These are phyloP conservation scores for Sporisorium graminicola DNA, from an alignment of 1,284 basidiomycete genomes.

Conservation along the genomic window DNA sequence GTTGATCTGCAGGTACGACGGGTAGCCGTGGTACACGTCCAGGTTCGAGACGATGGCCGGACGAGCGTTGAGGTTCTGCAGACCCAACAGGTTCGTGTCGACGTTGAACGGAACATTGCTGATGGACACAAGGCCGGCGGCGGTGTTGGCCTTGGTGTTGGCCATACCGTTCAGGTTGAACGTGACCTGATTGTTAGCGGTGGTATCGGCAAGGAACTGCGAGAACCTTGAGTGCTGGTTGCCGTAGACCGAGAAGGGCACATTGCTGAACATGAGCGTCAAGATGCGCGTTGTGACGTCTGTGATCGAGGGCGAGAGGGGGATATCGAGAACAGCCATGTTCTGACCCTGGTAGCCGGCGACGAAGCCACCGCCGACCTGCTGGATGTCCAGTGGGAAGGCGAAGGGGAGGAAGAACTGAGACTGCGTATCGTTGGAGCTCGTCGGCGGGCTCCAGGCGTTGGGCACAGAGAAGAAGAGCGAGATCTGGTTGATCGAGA, in stretches of 20 bases:
- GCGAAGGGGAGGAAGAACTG: slow-evolving; percentile 79
- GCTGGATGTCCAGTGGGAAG: slow-evolving; percentile 79
- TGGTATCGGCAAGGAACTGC: slow-evolving; percentile 78
- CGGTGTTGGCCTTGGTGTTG: slow-evolving; percentile 76
- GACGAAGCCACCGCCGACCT: slow-evolving; percentile 77
- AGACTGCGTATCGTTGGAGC: slow-evolving; percentile 76
- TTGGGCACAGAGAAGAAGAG: slow-evolving; percentile 76
- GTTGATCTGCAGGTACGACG: slow-evolving; percentile 79
- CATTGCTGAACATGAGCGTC: slow-evolving; percentile 76
- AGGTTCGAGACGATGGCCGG: slow-evolving; percentile 76
- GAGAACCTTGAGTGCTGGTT: slow-evolving; percentile 75
- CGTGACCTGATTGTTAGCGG: slow-evolving; percentile 73
- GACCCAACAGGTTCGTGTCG: slow-evolving; percentile 76
- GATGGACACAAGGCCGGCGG: slow-evolving; percentile 77
- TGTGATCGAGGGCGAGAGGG: slow-evolving; percentile 76
- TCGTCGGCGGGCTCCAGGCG: slow-evolving; percentile 74
- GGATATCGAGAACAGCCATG: slow-evolving; percentile 78
- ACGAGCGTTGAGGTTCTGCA: slow-evolving; percentile 78
- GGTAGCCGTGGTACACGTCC: slow-evolving; percentile 80
- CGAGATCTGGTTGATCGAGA: slow-evolving; percentile 77
- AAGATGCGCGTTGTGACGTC: slow-evolving; percentile 78
- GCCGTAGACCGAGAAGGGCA: slow-evolving; percentile 76
- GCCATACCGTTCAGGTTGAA: slow-evolving; percentile 76
- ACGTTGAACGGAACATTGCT: slow-evolving; percentile 77
- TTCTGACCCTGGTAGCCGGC: slow-evolving; percentile 74